A percentile compares a stretch with the other conserved stretches of the same genome.
These are phyloP conservation scores for Powellomyces hirtus DNA, from an alignment of 192 early-diverging fungal species.

Conservation along the genomic window DNA sequence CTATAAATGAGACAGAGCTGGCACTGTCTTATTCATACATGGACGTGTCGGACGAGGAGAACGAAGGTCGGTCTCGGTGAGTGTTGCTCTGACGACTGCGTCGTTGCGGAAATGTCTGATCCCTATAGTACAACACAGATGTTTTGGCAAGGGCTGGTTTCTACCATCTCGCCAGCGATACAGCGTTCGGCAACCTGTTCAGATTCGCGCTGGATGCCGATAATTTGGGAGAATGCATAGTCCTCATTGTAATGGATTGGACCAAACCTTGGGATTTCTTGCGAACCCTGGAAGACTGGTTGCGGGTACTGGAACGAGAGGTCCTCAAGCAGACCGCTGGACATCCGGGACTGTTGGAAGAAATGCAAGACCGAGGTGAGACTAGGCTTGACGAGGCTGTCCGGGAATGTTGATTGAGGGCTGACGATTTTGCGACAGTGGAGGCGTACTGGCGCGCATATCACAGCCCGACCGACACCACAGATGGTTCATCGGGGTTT, in stretches of 20 bases:
- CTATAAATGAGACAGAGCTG: constrained; percentile 57
- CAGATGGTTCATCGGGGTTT: neutral
- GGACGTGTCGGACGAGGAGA: constrained; percentile 86
- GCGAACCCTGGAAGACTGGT: constrained; percentile 75
- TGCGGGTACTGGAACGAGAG: constrained; percentile 59
- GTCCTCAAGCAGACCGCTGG: neutral
- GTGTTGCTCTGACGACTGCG: neutral
- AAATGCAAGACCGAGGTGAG: constrained; percentile 8
- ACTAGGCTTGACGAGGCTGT: too few relatives aligned
- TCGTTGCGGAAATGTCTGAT: too few relatives aligned
- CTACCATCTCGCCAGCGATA: constrained; percentile 74
- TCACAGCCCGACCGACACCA: constrained; percentile 42
- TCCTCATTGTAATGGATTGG: constrained; percentile 89
- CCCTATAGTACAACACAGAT: too few relatives aligned
- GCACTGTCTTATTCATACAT: constrained; percentile 82
- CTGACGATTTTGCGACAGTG: too few relatives aligned
- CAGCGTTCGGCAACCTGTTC: constrained; percentile 67
- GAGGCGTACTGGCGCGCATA: constrained; percentile 72
- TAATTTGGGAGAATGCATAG: constrained; percentile 60
- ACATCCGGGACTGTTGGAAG: neutral
- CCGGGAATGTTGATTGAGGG: too few relatives aligned
- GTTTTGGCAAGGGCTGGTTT: constrained; percentile 72
- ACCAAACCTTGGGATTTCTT: constrained; percentile 83
- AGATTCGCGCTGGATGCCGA: constrained; percentile 68
- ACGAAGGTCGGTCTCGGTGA: constrained; percentile 54